These are phyloP conservation scores for Trichoderma harzianum DNA, from an alignment of 2,329 filamentous ascomycete species.

Conservation along the genomic window DNA sequence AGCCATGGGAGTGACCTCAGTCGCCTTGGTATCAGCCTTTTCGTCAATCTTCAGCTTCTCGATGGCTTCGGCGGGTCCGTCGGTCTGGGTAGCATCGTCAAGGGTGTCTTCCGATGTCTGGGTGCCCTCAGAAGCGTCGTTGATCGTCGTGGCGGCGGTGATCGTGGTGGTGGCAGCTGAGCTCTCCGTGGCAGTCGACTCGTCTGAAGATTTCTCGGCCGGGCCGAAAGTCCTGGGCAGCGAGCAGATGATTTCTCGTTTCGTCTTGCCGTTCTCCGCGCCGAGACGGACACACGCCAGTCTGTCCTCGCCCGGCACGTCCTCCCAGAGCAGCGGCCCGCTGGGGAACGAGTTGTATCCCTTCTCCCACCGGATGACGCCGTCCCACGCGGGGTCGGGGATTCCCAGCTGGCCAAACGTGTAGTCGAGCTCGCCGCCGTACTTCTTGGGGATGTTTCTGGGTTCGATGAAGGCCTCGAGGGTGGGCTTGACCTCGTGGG, in stretches of 20 bases:
- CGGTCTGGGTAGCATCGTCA: conserved; percentile 30
- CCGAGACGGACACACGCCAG: conserved; percentile 55
- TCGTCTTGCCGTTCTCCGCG: conserved; percentile 41
- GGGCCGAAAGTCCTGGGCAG: conserved; percentile 41
- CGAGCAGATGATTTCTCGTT: conserved; percentile 49
- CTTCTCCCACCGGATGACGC: conserved; percentile 50
- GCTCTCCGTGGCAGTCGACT: conserved; percentile 15
- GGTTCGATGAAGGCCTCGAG: conserved; percentile 78
- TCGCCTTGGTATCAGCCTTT: conserved; percentile 19
- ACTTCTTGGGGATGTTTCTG: conserved; percentile 81
- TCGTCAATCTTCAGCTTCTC: conserved; percentile 34
- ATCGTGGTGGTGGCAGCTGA: conserved; percentile 6
- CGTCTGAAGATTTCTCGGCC: background rate
- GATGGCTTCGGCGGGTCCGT: conserved; percentile 29
- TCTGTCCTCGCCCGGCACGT: conserved; percentile 44
- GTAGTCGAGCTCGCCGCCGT: conserved; percentile 84
- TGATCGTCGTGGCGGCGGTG: conserved; percentile 3
- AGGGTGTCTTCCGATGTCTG: conserved; percentile 23
- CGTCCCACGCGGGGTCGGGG: conserved; percentile 61
- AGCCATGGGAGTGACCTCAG: conserved; percentile 1
- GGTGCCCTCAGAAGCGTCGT: conserved; percentile 26
- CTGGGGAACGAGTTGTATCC: conserved; percentile 51
- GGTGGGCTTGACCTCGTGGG: conserved; percentile 70
- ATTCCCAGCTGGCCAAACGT: conserved; percentile 71
- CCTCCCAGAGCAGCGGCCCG: conserved; percentile 57